phyloP scores from a whole-genome alignment of 768 basidiomycete species.

The Peribolospora baueri region DNA sequence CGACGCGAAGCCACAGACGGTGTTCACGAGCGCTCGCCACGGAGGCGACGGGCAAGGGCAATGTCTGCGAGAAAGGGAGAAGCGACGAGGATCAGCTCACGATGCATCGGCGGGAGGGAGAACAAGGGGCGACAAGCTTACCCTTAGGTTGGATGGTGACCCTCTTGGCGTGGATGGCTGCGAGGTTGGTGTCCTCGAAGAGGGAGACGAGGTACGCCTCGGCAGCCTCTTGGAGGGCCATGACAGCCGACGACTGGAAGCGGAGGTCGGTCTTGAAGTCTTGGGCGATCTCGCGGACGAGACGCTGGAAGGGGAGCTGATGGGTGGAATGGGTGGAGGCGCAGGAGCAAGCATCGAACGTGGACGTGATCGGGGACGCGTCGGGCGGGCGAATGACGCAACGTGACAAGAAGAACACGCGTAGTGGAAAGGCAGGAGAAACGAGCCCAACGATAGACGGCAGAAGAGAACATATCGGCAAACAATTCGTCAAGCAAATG shows the following conservation, averaged over 20 bases:
- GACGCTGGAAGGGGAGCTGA: slow-evolving; percentile 24
- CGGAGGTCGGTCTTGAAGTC: slow-evolving; percentile 46
- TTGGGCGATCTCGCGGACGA: slow-evolving; percentile 31
- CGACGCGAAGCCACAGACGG: no score
- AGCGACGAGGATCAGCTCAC: no score
- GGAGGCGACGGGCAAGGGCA: slow-evolving; percentile 59
- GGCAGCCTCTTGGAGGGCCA: slow-evolving; percentile 40
- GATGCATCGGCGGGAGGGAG: no score
- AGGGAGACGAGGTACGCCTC: slow-evolving; percentile 48
- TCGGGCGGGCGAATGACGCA: no score
- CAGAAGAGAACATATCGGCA: no score
- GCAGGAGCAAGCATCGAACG: no score
- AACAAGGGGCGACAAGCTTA: no score
- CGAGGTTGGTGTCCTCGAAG: slow-evolving; percentile 41
- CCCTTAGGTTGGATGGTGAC: slow-evolving; percentile 52
- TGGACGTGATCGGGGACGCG: no score
- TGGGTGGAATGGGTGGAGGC: no score
- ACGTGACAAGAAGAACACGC: no score
- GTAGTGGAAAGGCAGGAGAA: slow-evolving; percentile 6
- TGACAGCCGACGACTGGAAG: slow-evolving; percentile 47
- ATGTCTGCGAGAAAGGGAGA: slow-evolving; percentile 17
- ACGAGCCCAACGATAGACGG: not conserved
- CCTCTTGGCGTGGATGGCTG: slow-evolving; percentile 29
- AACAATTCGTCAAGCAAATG: slow-evolving; percentile 28
- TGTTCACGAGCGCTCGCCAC: slow-evolving; percentile 36